Conservation (phyloP, 345 rosid genomes). For the Eucalyptus regnans region DNA sequence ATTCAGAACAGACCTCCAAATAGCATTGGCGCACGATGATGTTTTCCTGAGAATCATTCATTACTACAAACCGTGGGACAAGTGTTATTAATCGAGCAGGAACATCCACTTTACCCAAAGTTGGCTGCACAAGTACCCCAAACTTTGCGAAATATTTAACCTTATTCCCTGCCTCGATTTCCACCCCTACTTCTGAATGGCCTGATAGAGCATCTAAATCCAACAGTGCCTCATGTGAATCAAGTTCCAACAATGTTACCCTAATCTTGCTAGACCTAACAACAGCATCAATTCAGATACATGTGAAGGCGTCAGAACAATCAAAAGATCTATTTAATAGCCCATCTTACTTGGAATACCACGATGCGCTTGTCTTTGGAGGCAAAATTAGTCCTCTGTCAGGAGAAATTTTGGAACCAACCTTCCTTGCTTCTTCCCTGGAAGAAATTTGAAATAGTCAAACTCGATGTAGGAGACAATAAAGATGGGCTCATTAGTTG, state of each 20-base stretch:
- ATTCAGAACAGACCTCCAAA: constrained; percentile 50
- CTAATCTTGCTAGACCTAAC: constrained; percentile 56
- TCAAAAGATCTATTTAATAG: not conserved
- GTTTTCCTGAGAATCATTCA: constrained; percentile 56
- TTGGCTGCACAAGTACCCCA: constrained; percentile 60
- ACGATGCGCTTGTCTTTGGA: constrained; percentile 53
- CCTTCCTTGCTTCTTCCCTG: constrained; percentile 50
- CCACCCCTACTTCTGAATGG: constrained; percentile 69
- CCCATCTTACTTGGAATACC: constrained; percentile 62
- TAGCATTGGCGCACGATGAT: constrained; percentile 63
- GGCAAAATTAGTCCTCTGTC: constrained; percentile 61
- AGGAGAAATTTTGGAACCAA: constrained; percentile 36
- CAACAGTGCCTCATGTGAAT: constrained; percentile 44
- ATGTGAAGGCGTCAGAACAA: not conserved
- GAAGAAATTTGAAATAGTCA: constrained; percentile 10
- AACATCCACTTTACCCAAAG: constrained; percentile 28
- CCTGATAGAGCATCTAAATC: constrained; percentile 87
- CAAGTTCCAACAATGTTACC: constrained; percentile 40
- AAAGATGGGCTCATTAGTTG: not conserved
- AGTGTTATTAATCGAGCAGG: constrained; percentile 61
- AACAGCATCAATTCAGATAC: not conserved
- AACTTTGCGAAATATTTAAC: constrained; percentile 47
- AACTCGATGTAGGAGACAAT: not conserved
- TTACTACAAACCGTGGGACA: constrained; percentile 66
- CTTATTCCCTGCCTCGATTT: constrained; percentile 40